Evolutionary conservation across 345 rosid genomes (phyloP), one percentile per base, ranked within the genome.

Genomic region (Pugionium cornutum): DNA sequence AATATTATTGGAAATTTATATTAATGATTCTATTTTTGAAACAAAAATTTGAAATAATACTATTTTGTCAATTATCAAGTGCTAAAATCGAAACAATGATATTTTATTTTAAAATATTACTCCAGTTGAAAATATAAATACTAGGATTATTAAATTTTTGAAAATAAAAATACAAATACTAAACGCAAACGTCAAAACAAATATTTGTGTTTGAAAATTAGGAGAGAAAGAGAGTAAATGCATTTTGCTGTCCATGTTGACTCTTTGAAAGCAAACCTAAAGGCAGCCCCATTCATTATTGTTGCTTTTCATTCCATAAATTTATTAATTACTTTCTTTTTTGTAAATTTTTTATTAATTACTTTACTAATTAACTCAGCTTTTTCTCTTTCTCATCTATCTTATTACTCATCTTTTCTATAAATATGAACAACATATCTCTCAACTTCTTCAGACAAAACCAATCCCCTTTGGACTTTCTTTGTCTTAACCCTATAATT

Each of bases 171-270:
- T 37, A 37, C 5, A 37, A 4, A 37, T 8, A 51, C 2, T 2
- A 53, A 53, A 42, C 28, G 27, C 27, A 66, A 66, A 34, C 62
- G 61, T 35, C 53, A 43, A 65, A 43, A 53, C 34, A 53, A 43
- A 45, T 54, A 44, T 3, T 43, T 10, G 54, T 44, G 70, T 51
- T 64, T 39, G 68, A 64, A 63, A 50, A 49, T 84, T 81, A 71
- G 32, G 75, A 64, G 46, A 73, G 69, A 59, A 27, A 61, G 57
- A 43, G 86, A 83, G 87, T 84, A 79, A 84, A 89, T 89, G 88
- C 83, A 45, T 36, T 34, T 58, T 76, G 83, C 83, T 82, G 82
- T 62, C 72, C 69, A 50, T 67, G 80, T 88, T 88, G 92, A 88
- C 88, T 83, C 81, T 72, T 50, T 54, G 66, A 59, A 82, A 35